These are phyloP conservation scores for Phytophthora brassicae DNA, from an alignment of 352 stramenopile species.

Conservation along the genomic window DNA sequence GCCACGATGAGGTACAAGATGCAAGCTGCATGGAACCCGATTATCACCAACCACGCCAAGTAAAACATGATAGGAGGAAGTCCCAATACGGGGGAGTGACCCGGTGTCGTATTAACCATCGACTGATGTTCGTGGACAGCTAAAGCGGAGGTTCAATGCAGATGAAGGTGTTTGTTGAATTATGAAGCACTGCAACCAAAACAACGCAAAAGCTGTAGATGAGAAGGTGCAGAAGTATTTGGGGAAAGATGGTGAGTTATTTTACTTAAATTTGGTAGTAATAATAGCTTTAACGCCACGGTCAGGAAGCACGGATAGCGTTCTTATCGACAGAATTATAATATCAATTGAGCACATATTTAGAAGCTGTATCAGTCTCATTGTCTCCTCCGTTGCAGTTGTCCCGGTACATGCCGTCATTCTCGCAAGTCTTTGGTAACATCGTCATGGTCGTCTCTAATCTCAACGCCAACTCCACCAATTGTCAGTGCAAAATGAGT, in stretches of 20 bases:
- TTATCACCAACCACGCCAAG: slow-evolving; percentile 14
- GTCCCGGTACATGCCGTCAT: too few relatives aligned
- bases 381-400: too few relatives aligned
- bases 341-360: too few relatives aligned
- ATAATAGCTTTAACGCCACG: slow-evolving; percentile 9
- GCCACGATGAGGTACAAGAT: slow-evolving; percentile 13
- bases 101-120: slow-evolving; percentile 13
- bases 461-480: too few relatives aligned
- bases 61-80: slow-evolving; percentile 16
- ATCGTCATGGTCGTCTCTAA: too few relatives aligned
- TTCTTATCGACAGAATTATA: not conserved
- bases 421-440: too few relatives aligned
- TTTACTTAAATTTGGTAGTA: slow-evolving; percentile 4
- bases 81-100: slow-evolving; percentile 6
- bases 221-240: not conserved
- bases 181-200: slow-evolving; percentile 10
- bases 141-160: not conserved
- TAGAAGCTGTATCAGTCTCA: too few relatives aligned
- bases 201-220: too few relatives aligned
- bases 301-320: not conserved
- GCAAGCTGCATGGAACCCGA: slow-evolving; percentile 14
- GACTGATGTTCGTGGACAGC: not conserved
- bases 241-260: slow-evolving; percentile 14
- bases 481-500: too few relatives aligned
- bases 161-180: slow-evolving; percentile 10